phyloP scores from a whole-genome alignment of 306 rosid species.

The Corylus avellana region DNA sequence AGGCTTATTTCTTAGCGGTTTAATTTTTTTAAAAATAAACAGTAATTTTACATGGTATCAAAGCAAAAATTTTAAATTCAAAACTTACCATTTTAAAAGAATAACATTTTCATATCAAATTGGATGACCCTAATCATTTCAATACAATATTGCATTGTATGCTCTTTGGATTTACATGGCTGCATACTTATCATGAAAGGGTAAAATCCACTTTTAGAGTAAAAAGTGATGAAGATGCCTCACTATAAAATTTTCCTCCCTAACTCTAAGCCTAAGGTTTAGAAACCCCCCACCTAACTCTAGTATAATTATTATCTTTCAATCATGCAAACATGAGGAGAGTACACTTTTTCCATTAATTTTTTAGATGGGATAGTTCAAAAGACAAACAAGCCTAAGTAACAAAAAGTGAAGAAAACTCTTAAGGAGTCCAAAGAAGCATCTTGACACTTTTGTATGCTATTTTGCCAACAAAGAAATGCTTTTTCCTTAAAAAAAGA shows the following conservation, averaged over 20 bases:
- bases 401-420: constrained; percentile 25
- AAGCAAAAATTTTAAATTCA: too few species aligned
- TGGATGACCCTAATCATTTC: background rate
- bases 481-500: constrained; percentile 38
- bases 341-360: constrained; percentile 25
- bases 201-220: background rate
- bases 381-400: constrained; percentile 27
- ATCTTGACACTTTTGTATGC: constrained; percentile 48
- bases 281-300: constrained; percentile 18
- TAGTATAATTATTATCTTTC: constrained; percentile 27
- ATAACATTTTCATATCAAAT: background rate
- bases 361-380: constrained; percentile 36
- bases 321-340: constrained; percentile 66
- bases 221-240: background rate
- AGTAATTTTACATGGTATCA: too few species aligned
- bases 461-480: constrained; percentile 56
- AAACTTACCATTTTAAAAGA: too few species aligned
- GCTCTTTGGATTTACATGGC: background rate
- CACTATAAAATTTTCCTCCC: background rate
- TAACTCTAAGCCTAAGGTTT: constrained; percentile 18
- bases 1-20: too few species aligned
- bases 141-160: background rate
- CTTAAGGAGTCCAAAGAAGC: constrained; percentile 35
- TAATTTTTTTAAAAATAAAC: too few species aligned
- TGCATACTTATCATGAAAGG: background rate